A percentile compares a stretch with the other conserved stretches of the same genome.
Evolutionary conservation across 805 yeast species (phyloP).

Genomic region (Wickerhamomyces ciferrii): DNA sequence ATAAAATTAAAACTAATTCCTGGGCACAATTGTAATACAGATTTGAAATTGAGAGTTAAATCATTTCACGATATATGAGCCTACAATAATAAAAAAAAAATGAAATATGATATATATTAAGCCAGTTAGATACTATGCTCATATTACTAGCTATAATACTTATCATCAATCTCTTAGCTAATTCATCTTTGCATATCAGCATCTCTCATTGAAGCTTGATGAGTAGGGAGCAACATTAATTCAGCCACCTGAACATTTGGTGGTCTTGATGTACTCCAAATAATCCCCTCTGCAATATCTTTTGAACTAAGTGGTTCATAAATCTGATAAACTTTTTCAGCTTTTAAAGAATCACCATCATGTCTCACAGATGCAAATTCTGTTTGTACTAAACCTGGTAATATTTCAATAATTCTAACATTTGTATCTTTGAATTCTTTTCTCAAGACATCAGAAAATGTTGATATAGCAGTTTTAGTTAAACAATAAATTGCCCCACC

Average conservation of each 20-base stretch:
- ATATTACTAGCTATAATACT: no score
- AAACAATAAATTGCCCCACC: conserved; percentile 64
- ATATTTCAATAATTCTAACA: conserved; percentile 52
- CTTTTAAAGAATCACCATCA: conserved; percentile 45
- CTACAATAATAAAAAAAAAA: no score
- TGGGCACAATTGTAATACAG: no score
- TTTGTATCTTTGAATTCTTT: conserved; percentile 64
- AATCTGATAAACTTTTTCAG: conserved; percentile 47
- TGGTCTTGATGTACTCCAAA: conserved; percentile 47
- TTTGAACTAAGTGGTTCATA: conserved; percentile 47
- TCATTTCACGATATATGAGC: no score
- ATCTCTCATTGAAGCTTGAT: conserved; percentile 57
- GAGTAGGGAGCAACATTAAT: conserved; percentile 70
- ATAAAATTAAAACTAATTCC: no score
- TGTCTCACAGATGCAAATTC: conserved; percentile 53
- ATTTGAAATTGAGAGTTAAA: no score
- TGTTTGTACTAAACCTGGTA: conserved; percentile 61
- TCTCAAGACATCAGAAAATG: conserved; percentile 60
- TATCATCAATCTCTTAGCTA: no score
- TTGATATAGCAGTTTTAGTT: conserved; percentile 62
- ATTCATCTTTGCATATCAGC: conserved; percentile 5
- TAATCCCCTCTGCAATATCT: conserved; percentile 54
- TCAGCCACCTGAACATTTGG: conserved; percentile 59
- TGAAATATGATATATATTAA: no score
- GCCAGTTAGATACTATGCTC: no score